phyloP scores from a whole-genome alignment of 1,139 yeast genomes.

The Yamadazyma diddensiae region DNA sequence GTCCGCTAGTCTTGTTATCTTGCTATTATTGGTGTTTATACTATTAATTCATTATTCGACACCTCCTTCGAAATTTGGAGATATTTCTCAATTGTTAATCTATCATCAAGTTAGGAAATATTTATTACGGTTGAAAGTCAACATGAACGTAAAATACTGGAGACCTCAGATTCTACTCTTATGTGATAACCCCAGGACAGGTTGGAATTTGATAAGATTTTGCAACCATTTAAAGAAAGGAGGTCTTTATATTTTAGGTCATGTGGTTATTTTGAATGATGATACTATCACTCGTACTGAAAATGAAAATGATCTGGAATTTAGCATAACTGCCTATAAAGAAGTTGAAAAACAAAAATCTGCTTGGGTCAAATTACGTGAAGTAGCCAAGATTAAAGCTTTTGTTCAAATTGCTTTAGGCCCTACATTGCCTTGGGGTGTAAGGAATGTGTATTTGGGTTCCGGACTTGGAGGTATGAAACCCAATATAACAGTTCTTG shows the following conservation, averaged over 20 bases:
- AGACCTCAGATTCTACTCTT: constrained; percentile 86
- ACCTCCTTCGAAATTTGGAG: constrained; percentile 97
- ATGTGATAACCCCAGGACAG: constrained; percentile 86
- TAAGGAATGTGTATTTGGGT: constrained; percentile 83
- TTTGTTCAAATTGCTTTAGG: constrained; percentile 91
- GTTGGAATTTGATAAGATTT: constrained; percentile 90
- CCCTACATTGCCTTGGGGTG: constrained; percentile 93
- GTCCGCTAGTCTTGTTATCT: constrained; percentile 75
- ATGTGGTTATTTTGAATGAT: constrained; percentile 69
- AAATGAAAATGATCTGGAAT: constrained; percentile 20
- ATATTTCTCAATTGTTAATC: constrained; percentile 88
- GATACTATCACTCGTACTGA: constrained; percentile 19
- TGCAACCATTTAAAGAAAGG: constrained; percentile 95
- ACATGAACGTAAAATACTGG: constrained; percentile 93
- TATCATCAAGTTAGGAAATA: constrained; percentile 96
- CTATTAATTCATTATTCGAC: constrained; percentile 81
- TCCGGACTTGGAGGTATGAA: constrained; percentile 97
- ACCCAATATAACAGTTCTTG: constrained; percentile 90
- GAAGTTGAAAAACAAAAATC: constrained; percentile 70
- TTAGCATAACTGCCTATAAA: constrained; percentile 40
- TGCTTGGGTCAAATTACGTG: constrained; percentile 85
- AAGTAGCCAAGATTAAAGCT: constrained; percentile 75
- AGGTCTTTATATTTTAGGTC: constrained; percentile 88
- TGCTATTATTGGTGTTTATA: constrained; percentile 63
- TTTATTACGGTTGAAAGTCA: constrained; percentile 73